These are phyloP conservation scores for Elsinoe fawcettii DNA, from an alignment of 2,329 filamentous ascomycete species.

Conservation along the genomic window DNA sequence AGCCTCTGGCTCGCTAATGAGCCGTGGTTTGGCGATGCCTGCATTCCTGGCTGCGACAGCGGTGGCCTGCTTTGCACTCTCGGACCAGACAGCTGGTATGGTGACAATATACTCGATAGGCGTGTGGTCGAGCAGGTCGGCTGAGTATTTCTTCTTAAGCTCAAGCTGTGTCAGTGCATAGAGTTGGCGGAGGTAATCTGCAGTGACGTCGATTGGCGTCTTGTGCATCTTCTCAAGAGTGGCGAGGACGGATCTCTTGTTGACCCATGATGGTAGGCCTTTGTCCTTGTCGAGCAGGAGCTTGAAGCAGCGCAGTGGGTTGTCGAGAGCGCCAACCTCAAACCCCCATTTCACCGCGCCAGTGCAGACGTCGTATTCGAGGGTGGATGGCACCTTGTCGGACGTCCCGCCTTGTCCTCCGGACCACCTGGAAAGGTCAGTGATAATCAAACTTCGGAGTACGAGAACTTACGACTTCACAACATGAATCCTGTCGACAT, in stretches of 20 bases:
- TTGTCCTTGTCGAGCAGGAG: constrained; percentile 74
- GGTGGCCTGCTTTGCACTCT: constrained; percentile 74
- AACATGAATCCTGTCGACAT: neutral
- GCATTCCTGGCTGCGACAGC: constrained; percentile 68
- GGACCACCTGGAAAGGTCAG: constrained; percentile 49
- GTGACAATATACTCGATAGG: constrained; percentile 73
- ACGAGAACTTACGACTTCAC: neutral
- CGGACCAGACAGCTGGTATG: constrained; percentile 76
- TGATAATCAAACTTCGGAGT: neutral
- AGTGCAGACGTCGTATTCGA: constrained; percentile 50
- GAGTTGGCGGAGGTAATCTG: constrained; percentile 70
- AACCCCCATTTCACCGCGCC: constrained; percentile 48
- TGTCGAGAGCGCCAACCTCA: constrained; percentile 70
- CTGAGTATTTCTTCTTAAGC: constrained; percentile 57
- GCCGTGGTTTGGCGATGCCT: constrained; percentile 67
- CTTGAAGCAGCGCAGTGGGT: constrained; percentile 73
- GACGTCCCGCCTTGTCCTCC: constrained; percentile 80
- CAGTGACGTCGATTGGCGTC: constrained; percentile 70
- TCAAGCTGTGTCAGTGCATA: constrained; percentile 73
- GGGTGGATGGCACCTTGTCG: constrained; percentile 79
- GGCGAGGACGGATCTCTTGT: constrained; percentile 60
- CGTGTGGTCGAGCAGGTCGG: constrained; percentile 41
- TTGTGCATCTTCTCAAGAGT: constrained; percentile 66
- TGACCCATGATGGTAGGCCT: constrained; percentile 73
- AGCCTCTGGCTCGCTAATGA: constrained; percentile 61